Conservation (phyloP, 208 protist species). For the Acanthamoeba culbertsoni region DNA sequence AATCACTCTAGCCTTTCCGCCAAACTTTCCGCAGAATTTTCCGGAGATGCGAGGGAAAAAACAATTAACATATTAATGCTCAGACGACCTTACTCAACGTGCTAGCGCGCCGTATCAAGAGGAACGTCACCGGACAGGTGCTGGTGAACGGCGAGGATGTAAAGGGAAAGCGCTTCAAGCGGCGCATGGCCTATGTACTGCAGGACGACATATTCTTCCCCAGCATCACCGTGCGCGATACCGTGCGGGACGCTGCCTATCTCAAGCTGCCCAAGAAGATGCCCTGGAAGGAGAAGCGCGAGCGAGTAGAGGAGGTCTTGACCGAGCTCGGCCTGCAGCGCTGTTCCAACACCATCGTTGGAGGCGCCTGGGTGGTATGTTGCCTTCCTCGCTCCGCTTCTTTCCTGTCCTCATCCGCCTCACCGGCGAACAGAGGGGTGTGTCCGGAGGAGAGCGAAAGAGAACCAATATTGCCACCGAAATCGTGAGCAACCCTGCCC, state of each 20-base stretch:
- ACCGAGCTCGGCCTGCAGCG: constrained; percentile 48
- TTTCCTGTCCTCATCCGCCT: not conserved
- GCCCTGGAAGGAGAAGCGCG: not conserved
- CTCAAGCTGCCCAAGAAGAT: constrained; percentile 60
- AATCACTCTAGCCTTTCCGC: not conserved
- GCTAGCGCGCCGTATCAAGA: constrained; percentile 54
- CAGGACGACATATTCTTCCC: constrained; percentile 73
- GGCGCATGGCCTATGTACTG: constrained; percentile 61
- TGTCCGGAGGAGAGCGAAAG: constrained; percentile 73
- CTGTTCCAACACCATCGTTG: constrained; percentile 58
- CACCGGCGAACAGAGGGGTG: not conserved
- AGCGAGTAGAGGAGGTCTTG: constrained; percentile 6
- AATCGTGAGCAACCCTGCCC: constrained; percentile 63
- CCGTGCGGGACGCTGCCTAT: constrained; percentile 52
- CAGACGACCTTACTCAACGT: constrained; percentile 70
- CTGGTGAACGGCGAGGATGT: constrained; percentile 18
- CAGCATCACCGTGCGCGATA: constrained; percentile 62
- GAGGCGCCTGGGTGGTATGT: constrained; percentile 46
- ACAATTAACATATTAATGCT: not conserved
- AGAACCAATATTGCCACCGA: constrained; percentile 77
- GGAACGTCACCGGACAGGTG: constrained; percentile 55
- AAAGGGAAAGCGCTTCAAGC: not conserved
- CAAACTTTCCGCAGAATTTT: not conserved
- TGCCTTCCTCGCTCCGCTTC: not conserved
- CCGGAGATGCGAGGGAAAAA: no score